phyloP scores from a whole-genome alignment of 768 basidiomycete genomes.

The Lepiota subincarnata region DNA sequence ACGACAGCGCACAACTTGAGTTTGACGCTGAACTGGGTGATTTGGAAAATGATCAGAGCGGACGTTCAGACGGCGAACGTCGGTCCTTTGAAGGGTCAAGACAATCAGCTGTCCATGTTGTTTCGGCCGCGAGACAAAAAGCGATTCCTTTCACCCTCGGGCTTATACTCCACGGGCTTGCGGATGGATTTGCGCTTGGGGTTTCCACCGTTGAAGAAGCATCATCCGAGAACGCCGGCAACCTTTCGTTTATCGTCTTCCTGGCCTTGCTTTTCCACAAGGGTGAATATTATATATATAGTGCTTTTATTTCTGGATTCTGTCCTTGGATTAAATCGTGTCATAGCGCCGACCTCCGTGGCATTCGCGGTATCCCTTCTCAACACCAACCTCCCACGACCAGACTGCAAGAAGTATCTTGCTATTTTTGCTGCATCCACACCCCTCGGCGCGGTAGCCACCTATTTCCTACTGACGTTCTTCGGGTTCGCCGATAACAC shows the following conservation, averaged over 20 bases:
- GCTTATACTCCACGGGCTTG: constrained; percentile 80
- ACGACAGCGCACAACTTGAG: constrained; percentile 31
- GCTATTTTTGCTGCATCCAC: constrained; percentile 80
- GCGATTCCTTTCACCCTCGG: constrained; percentile 81
- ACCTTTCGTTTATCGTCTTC: constrained; percentile 81
- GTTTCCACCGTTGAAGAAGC: constrained; percentile 52
- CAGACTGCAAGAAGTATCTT: constrained; percentile 71
- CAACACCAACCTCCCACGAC: constrained; percentile 63
- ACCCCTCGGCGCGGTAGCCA: constrained; percentile 74
- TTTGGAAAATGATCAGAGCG: constrained; percentile 40
- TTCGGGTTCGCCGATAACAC: constrained; percentile 41
- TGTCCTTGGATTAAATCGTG: neutral
- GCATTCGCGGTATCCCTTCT: constrained; percentile 85
- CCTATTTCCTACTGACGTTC: constrained; percentile 62
- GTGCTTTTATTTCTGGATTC: neutral
- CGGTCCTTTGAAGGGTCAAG: constrained; percentile 1
- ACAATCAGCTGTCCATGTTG: constrained; percentile 15
- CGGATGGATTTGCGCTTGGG: constrained; percentile 91
- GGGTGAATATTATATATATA: constrained; percentile 36
- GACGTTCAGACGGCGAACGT: constrained; percentile 11
- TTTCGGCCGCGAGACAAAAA: constrained; percentile 25
- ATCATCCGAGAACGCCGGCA: constrained; percentile 30
- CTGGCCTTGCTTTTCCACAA: constrained; percentile 91
- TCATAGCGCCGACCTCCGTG: constrained; percentile 81
- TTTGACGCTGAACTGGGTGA: constrained; percentile 66